Evolutionary conservation across 768 basidiomycete species (phyloP), one percentile per base, ranked within the genome.

Genomic region (Mycena indigotica): DNA sequence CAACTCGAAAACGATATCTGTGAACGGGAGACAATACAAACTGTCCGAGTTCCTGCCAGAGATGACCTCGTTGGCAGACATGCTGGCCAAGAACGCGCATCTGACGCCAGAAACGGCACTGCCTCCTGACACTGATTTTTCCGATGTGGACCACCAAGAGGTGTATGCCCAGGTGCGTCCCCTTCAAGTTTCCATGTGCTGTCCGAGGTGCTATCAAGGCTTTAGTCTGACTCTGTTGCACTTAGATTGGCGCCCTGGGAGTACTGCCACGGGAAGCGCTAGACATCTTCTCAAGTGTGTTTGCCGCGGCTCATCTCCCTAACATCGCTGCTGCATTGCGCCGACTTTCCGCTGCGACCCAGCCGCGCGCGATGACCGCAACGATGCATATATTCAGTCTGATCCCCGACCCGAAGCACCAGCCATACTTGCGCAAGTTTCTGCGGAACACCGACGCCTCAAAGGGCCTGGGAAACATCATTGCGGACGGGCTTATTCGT

Each of bases 381-480:
- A 46, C 57, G 10, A 64, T 66, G 35, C 63, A 64, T 26, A 58
- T 66, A 16, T 52, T 65, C 30, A 64, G 63, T 21, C 60, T 63
- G 40, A 28, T 66, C 13, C 65, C 65, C 13, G 65, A 66, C 29
- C 65, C 65, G 10, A 61, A 56, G 41, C 13, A 56, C 13, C 46
- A 66, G 39, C 62, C 65, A 13, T 66, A 66, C 32, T 61, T 66
- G 40, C 62, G 65, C 53, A 66, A 59, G 49, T 66, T 66, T 40
- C 49, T 66, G 38, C 50, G 54, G 40, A 55, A 60, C 44, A 25
- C 59, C 28, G 30, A 3, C 23, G 57, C 60, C 15, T 50, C 46
- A 16, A 63, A 63, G n/a, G 65, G 51, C 15, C 30, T 65, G 26
- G 58, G 58, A 13, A 60, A 25, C 53, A 59, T 63, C 29, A 38